Evolutionary conservation across 306 rosid genomes (phyloP).

Genomic region (Cucurbita argyrosperma): DNA sequence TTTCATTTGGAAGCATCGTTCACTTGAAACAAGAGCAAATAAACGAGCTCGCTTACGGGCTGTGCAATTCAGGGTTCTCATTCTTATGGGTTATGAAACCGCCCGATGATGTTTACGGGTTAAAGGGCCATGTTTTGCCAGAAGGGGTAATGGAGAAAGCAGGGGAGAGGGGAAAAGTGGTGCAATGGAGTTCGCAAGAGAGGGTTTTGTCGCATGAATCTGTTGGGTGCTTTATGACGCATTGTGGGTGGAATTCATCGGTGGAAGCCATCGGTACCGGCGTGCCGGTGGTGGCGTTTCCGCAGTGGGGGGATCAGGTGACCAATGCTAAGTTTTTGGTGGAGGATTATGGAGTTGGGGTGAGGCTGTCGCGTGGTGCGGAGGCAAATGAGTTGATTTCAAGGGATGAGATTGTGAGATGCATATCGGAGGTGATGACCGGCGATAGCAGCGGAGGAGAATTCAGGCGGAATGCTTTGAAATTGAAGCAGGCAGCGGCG

Average conservation of each 20-base stretch:
- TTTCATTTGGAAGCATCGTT: slow-evolving; percentile 24
- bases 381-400: slow-evolving; percentile 14
- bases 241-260: slow-evolving; percentile 56
- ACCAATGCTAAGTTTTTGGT: slow-evolving; percentile 33
- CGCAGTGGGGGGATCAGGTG: slow-evolving; percentile 47
- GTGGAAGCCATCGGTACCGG: slow-evolving; percentile 36
- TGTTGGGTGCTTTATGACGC: slow-evolving; percentile 29
- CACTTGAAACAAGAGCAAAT: slow-evolving; percentile 20
- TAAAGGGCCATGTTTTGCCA: too few species aligned
- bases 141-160: slow-evolving; percentile 1
- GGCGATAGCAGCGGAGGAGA: slow-evolving; percentile 9
- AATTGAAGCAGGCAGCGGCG: slow-evolving; percentile 24
- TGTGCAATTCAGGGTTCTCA: slow-evolving; percentile 7
- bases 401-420: slow-evolving; percentile 19
- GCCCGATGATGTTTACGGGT: neutral
- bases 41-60: slow-evolving; percentile 21
- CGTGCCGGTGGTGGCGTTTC: slow-evolving; percentile 29
- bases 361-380: slow-evolving; percentile 21
- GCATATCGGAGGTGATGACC: slow-evolving; percentile 25
- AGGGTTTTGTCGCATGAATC: slow-evolving; percentile 20
- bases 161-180: slow-evolving; percentile 14
- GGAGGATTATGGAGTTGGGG: slow-evolving; percentile 36
- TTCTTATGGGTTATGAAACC: slow-evolving; percentile 32
- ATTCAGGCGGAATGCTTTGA: slow-evolving; percentile 19
- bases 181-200: slow-evolving; percentile 30